phyloP scores from a whole-genome alignment of 2,329 filamentous ascomycete species.

The Paraphaeosphaeria minitans region DNA sequence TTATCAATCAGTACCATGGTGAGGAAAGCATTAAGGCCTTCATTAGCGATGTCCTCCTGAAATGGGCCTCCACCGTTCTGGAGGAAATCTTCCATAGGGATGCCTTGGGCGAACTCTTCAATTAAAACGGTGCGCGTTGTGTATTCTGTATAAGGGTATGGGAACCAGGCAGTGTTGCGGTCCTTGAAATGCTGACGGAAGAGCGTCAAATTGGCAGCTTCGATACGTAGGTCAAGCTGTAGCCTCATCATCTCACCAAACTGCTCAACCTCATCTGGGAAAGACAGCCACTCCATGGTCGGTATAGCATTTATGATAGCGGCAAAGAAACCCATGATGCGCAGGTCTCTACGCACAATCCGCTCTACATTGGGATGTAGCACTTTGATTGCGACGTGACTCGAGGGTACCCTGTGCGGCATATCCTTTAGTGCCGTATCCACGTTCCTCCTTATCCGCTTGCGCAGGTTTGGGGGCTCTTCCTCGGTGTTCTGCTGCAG shows the following conservation, averaged over 20 bases:
- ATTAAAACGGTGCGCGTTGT: constrained; percentile 91
- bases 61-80: constrained; percentile 91
- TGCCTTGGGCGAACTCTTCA: constrained; percentile 94
- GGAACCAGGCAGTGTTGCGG: constrained; percentile 93
- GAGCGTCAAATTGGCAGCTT: constrained; percentile 84
- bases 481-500: constrained; percentile 63
- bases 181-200: constrained; percentile 92
- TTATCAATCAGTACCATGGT: constrained; percentile 98
- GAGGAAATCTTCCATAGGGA: constrained; percentile 87
- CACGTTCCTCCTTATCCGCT: constrained; percentile 79
- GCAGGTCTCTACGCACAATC: constrained; percentile 85
- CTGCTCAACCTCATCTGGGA: constrained; percentile 90
- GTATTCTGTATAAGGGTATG: constrained; percentile 89
- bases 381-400: constrained; percentile 94
- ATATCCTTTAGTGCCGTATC: constrained; percentile 85
- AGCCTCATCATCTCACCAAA: constrained; percentile 99
- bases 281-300: constrained; percentile 94
- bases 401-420: constrained; percentile 83
- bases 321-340: constrained; percentile 94
- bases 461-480: constrained; percentile 63
- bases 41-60: constrained; percentile 90
- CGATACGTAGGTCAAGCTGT: constrained; percentile 94
- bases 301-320: constrained; percentile 81
- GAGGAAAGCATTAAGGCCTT: constrained; percentile 92
- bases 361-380: constrained; percentile 90